phyloP scores from a whole-genome alignment of 805 yeast genomes.

The Huiozyma naganishii region DNA sequence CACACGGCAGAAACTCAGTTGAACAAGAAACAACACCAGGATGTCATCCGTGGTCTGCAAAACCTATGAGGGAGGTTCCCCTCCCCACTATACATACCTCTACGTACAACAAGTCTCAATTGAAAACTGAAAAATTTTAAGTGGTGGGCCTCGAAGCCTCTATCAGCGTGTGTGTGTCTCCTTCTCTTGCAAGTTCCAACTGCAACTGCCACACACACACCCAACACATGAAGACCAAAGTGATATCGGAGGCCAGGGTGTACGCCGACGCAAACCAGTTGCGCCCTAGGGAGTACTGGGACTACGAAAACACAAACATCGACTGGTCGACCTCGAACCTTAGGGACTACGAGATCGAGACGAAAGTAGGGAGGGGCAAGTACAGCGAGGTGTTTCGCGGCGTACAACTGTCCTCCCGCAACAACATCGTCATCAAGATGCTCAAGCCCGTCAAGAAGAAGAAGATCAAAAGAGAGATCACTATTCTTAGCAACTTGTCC shows the following conservation, averaged over 20 bases:
- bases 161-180: not conserved
- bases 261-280: conserved; percentile 64
- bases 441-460: conserved; percentile 88
- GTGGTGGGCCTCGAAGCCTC: not conserved
- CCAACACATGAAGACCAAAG: conserved; percentile 24
- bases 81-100: too few species aligned
- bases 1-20: conserved; percentile 4
- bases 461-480: conserved; percentile 83
- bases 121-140: too few species aligned
- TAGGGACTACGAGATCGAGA: conserved; percentile 60
- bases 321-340: conserved; percentile 47
- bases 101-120: too few species aligned
- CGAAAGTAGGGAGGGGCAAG: conserved; percentile 85
- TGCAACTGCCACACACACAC: not conserved
- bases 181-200: not conserved
- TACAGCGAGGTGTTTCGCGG: conserved; percentile 94
- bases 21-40: conserved; percentile 24
- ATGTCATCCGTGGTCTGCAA: conserved; percentile 29
- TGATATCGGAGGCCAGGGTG: conserved; percentile 45
- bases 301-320: conserved; percentile 58
- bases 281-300: conserved; percentile 73
- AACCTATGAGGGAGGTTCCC: conserved; percentile 2
- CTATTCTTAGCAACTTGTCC: conserved; percentile 72
- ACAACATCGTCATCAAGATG: conserved; percentile 73
- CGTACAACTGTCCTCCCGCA: conserved; percentile 50